Percentiles rank a stretch among this genome's conserved stretches.
These are phyloP conservation scores for Gilbertella persicaria DNA, from an alignment of 371 early-diverging fungal species.

Conservation along the genomic window DNA sequence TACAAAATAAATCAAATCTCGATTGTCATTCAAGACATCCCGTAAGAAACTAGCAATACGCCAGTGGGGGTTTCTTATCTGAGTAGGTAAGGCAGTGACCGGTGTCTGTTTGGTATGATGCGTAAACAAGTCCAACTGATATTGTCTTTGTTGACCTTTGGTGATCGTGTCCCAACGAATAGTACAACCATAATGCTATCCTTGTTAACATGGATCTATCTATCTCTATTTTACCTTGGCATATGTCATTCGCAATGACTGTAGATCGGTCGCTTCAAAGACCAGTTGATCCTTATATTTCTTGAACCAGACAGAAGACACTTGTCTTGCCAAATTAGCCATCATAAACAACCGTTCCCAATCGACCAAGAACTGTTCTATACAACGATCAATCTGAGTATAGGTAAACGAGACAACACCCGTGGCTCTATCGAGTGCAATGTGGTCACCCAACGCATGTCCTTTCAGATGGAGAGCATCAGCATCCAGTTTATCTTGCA, in stretches of 20 bases:
- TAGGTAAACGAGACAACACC: slow-evolving; percentile 48
- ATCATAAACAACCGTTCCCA: slow-evolving; percentile 56
- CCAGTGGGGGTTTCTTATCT: slow-evolving; percentile 47
- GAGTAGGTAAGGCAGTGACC: slow-evolving; percentile 11
- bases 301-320: slow-evolving; percentile 39
- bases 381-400: slow-evolving; percentile 41
- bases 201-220: background rate
- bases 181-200: slow-evolving; percentile 32
- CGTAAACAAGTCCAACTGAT: slow-evolving; percentile 29
- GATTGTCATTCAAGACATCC: slow-evolving; percentile 45
- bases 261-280: slow-evolving; percentile 39
- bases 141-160: slow-evolving; percentile 32
- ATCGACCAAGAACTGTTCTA: slow-evolving; percentile 43
- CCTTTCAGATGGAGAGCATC: slow-evolving; percentile 24
- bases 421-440: slow-evolving; percentile 39
- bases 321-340: slow-evolving; percentile 47
- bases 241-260: slow-evolving; percentile 41
- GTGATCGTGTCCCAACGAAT: slow-evolving; percentile 41
- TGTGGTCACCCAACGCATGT: slow-evolving; percentile 43
- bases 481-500: slow-evolving; percentile 44
- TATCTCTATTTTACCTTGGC: slow-evolving; percentile 28
- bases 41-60: slow-evolving; percentile 39
- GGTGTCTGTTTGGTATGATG: slow-evolving; percentile 14
- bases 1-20: slow-evolving; percentile 44
- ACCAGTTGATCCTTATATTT: slow-evolving; percentile 38